Base-by-base conservation (phyloP, 129 eudicot genomes). In the Helianthus tuberosus region DNA sequence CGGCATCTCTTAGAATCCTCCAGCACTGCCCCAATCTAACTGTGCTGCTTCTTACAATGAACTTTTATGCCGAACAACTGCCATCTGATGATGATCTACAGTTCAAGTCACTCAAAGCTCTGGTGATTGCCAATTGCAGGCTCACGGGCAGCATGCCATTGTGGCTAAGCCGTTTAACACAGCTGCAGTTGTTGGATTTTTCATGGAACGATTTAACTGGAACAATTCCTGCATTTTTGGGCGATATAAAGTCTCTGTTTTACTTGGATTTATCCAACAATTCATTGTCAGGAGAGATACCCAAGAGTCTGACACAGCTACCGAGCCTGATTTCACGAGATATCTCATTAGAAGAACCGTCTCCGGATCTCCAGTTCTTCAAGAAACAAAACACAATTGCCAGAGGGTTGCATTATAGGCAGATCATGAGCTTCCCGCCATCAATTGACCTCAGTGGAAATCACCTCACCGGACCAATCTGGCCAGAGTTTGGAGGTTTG, bases 221-320 rank as follows among this genome's bases (percentile, higher is more conserved):
- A 44, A 59, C 75, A 11, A 85, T 90, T 59, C 91, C 91, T 8
- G 16, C 84, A 1, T 90, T 79, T 86, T 74, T 90, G 20, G 89
- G 87, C 0, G 66, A 74, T n/a, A 79, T 90, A 23, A 55, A 38
- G 55, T 86, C 27, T 63, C 69, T 89, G 2, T 86, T 89, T 77
- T 89, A 89, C 72, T 69, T 89, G 67, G 91, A 89, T 59, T 75
- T 89, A 69, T 89, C 96, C 1, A 82, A 84, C 71, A 89, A 89
- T 69, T 70, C 88, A 8, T 54, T 89, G 10, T 57, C 83, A 1
- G 96, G 96, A 44, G 79, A 79, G 27, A 80, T 89, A 61, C 96
- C 96, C 3, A 77, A 17, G 38, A 83, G 72, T 23, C 72, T 89
- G 15, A 80, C 96, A 41, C 69, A 16, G 44, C 75, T 89, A 50